Percentiles rank a stretch among this genome's conserved stretches.
These are phyloP conservation scores for Knoxdaviesia proteae DNA, from an alignment of 2,329 filamentous ascomycete species.

Conservation along the genomic window DNA sequence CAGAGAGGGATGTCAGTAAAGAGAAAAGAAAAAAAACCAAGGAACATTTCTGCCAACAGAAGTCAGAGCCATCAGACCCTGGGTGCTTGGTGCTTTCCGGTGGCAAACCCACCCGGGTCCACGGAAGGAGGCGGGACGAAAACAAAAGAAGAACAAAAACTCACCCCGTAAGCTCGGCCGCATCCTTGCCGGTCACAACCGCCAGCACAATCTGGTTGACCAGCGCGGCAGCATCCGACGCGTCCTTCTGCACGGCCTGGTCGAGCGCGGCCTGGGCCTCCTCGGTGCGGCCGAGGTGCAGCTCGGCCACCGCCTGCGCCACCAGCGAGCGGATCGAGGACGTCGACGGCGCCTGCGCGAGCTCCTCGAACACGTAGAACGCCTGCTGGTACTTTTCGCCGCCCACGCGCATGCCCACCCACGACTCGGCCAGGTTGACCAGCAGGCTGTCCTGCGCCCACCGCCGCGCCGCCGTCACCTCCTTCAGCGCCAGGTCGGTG, in stretches of 20 bases:
- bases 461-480: conserved; percentile 65
- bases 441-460: conserved; percentile 92
- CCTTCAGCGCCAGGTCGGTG: conserved; percentile 74
- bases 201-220: conserved; percentile 70
- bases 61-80: too few species aligned
- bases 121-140: not conserved
- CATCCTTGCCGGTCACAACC: conserved; percentile 53
- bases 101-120: not conserved
- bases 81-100: not conserved
- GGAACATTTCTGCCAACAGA: conserved; percentile 2
- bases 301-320: conserved; percentile 73
- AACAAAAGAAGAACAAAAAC: conserved; percentile 10
- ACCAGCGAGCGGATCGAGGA: conserved; percentile 58
- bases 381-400: conserved; percentile 91
- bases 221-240: conserved; percentile 50
- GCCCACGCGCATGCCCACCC: conserved; percentile 77
- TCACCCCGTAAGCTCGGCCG: conserved; percentile 39
- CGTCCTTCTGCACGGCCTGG: conserved; percentile 56
- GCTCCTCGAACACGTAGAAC: conserved; percentile 94
- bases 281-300: conserved; percentile 72
- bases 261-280: conserved; percentile 78
- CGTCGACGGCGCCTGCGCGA: conserved; percentile 69
- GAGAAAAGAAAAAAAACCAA: not conserved
- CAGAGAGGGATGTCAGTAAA: not conserved
- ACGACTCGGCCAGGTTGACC: conserved; percentile 86